phyloP scores from a whole-genome alignment of 2,329 filamentous ascomycete species.

The Ophiostoma ulmi region DNA sequence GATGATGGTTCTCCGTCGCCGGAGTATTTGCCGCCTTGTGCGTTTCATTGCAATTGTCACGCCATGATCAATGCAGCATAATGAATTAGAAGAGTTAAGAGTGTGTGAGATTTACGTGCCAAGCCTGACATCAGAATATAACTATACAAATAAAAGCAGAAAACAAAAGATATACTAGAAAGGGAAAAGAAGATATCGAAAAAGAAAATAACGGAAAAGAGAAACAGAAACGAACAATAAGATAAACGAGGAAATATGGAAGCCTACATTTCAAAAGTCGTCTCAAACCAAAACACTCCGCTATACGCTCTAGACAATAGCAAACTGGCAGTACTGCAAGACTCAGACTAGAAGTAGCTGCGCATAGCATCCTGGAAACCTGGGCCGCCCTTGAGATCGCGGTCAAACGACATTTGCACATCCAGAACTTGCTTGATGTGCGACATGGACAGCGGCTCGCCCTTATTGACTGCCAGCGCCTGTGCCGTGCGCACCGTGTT shows the following conservation, averaged over 20 bases:
- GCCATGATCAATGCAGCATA: background rate
- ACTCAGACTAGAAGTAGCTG: constrained; percentile 57
- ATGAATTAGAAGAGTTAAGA: background rate
- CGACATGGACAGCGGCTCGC: constrained; percentile 64
- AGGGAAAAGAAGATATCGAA: background rate
- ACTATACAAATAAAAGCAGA: background rate
- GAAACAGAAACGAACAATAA: background rate
- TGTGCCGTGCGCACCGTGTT: constrained; percentile 81
- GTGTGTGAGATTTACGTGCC: background rate
- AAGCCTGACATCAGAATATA: too few species aligned
- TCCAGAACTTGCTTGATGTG: constrained; percentile 81
- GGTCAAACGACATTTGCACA: constrained; percentile 75
- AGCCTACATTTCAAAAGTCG: background rate
- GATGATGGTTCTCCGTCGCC: background rate
- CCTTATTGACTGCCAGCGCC: constrained; percentile 72
- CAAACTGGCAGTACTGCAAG: background rate
- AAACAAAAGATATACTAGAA: background rate
- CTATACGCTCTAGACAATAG: too few species aligned
- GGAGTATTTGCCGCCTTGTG: background rate
- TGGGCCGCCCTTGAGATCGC: constrained; percentile 73
- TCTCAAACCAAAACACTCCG: background rate
- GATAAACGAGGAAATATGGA: background rate
- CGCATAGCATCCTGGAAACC: constrained; percentile 82
- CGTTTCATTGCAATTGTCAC: background rate
- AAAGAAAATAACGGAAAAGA: background rate